Percentiles rank a stretch among this genome's conserved stretches.
phyloP scores from a whole-genome alignment of 495 filamentous ascomycete genomes.

The Aspergillus incahuasiensis region DNA sequence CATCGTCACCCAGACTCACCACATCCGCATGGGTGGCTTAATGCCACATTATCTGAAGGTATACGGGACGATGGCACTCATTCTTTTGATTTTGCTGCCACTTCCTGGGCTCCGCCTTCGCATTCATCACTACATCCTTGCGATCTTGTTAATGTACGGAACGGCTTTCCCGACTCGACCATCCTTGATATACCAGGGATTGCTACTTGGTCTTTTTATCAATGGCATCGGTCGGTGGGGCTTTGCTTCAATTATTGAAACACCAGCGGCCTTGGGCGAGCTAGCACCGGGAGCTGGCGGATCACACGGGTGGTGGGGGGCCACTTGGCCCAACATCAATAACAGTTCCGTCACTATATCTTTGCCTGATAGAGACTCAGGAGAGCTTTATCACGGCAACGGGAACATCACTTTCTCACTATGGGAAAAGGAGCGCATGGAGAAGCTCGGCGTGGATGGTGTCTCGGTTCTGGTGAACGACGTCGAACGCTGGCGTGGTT shows the following conservation, averaged over 20 bases:
- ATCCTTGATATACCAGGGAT: slow-evolving; percentile 74
- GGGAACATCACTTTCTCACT: slow-evolving; percentile 58
- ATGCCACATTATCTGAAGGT: slow-evolving; percentile 67
- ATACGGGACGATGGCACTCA: slow-evolving; percentile 58
- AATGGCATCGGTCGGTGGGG: slow-evolving; percentile 93
- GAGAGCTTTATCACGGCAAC: slow-evolving; percentile 33
- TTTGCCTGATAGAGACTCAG: slow-evolving; percentile 30
- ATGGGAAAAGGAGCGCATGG: slow-evolving; percentile 40
- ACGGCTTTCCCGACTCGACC: slow-evolving; percentile 79
- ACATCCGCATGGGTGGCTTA: slow-evolving; percentile 67
- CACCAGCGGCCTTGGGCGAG: slow-evolving; percentile 58
- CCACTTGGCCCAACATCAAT: slow-evolving; percentile 61
- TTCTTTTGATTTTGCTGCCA: slow-evolving; percentile 59
- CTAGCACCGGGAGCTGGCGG: slow-evolving; percentile 30
- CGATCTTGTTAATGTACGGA: slow-evolving; percentile 74
- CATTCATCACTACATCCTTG: slow-evolving; percentile 94
- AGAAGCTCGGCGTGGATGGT: slow-evolving; percentile 72
- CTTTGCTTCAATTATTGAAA: slow-evolving; percentile 87
- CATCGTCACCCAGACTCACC: slow-evolving; percentile 64
- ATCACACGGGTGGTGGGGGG: slow-evolving; percentile 52
- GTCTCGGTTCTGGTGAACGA: slow-evolving; percentile 90
- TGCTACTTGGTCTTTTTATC: slow-evolving; percentile 86
- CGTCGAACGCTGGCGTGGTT: slow-evolving; percentile 76
- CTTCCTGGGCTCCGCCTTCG: slow-evolving; percentile 80
- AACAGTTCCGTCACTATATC: slow-evolving; percentile 47